Percentiles rank a stretch among this genome's conserved stretches.
These are phyloP conservation scores for Aspergillus ibericus DNA, from an alignment of 2,329 filamentous ascomycete species.

Conservation along the genomic window DNA sequence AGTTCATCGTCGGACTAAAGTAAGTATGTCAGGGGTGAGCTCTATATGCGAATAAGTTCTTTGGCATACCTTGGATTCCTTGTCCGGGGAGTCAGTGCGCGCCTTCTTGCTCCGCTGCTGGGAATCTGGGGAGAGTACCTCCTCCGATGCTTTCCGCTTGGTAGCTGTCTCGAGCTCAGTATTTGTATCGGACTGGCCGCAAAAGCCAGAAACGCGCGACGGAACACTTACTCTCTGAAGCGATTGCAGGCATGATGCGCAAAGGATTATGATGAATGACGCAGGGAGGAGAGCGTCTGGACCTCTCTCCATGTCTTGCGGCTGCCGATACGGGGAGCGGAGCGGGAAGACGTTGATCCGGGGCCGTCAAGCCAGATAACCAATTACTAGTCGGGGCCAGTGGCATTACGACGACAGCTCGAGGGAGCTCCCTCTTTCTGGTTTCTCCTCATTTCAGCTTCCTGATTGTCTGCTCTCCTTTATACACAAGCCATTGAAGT, in stretches of 20 bases:
- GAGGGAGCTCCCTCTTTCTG: constrained; percentile 10
- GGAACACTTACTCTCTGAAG: constrained; percentile 34
- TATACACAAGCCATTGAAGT: background rate
- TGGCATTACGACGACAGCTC: constrained; percentile 11
- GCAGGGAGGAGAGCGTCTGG: background rate
- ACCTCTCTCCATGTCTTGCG: constrained; percentile 18
- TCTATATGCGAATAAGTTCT: background rate
- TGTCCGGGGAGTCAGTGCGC: constrained; percentile 48
- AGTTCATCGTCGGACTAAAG: constrained; percentile 38
- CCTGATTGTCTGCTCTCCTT: constrained; percentile 1
- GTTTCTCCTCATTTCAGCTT: background rate
- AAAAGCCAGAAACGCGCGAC: background rate
- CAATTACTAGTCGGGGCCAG: background rate
- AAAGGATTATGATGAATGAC: background rate
- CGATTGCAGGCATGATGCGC: constrained; percentile 26
- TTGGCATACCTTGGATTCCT: constrained; percentile 32
- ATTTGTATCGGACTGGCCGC: background rate
- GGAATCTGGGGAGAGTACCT: constrained; percentile 45
- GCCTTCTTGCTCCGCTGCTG: constrained; percentile 50
- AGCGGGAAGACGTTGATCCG: constrained; percentile 27
- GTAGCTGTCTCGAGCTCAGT: constrained; percentile 26
- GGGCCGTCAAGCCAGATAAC: constrained; percentile 23
- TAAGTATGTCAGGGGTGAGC: background rate
- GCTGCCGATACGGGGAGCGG: constrained; percentile 20
- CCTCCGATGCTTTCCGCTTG: constrained; percentile 54